Evolutionary conservation across 1,139 yeast species (phyloP).

Genomic region (Suhomyces yuchorum): DNA sequence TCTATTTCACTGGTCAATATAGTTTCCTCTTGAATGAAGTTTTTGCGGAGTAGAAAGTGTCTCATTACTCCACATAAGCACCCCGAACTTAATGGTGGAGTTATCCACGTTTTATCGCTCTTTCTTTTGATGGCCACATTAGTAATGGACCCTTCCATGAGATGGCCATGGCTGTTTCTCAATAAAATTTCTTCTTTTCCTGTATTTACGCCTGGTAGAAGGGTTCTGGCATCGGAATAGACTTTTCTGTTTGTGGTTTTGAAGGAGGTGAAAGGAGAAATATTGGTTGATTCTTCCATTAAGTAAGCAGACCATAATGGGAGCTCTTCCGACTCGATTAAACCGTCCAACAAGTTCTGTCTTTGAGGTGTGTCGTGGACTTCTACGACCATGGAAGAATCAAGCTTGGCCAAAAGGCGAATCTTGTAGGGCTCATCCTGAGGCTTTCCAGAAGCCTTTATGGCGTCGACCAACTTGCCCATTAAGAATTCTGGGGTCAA

Average conservation of each 20-base stretch:
- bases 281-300: conserved; percentile 54
- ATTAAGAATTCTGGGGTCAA: conserved; percentile 48
- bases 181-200: conserved; percentile 68
- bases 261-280: conserved; percentile 82
- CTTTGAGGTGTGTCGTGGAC: conserved; percentile 43
- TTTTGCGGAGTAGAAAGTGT: conserved; percentile 58
- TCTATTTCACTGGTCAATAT: conserved; percentile 48
- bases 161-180: conserved; percentile 56
- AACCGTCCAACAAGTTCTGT: conserved; percentile 48
- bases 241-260: conserved; percentile 77
- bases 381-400: conserved; percentile 56
- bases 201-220: conserved; percentile 38
- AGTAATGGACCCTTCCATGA: conserved; percentile 86
- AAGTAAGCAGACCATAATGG: conserved; percentile 59
- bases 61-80: conserved; percentile 87
- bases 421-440: conserved; percentile 53
- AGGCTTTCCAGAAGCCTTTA: conserved; percentile 31
- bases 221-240: conserved; percentile 65
- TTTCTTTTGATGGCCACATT: conserved; percentile 67
- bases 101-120: conserved; percentile 60
- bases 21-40: conserved; percentile 56
- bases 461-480: conserved; percentile 45
- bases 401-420: conserved; percentile 52
- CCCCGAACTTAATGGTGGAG: conserved; percentile 77
- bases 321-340: conserved; percentile 1